phyloP scores from a whole-genome alignment of 2,329 filamentous ascomycete species.

The Trichoderma atroviride region DNA sequence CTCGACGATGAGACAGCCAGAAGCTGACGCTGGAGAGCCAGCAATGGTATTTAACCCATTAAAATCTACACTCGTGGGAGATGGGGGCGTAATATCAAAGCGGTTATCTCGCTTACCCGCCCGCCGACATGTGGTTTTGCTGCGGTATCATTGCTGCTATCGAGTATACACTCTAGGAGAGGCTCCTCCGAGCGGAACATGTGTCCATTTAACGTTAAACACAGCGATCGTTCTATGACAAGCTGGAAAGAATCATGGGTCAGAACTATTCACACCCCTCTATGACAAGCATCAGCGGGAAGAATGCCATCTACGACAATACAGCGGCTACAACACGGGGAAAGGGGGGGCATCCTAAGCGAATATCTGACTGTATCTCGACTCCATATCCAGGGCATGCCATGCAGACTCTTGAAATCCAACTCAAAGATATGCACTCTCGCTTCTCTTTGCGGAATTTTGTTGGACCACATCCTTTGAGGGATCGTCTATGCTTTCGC shows the following conservation, averaged over 20 bases:
- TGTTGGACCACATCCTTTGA: background rate
- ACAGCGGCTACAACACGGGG: background rate
- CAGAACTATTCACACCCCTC: background rate
- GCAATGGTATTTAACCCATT: background rate
- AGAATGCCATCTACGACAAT: background rate
- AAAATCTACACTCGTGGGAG: background rate
- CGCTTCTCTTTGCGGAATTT: background rate
- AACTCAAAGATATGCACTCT: background rate
- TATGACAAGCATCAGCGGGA: background rate
- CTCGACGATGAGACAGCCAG: background rate
- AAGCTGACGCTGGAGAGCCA: background rate
- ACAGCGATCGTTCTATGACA: background rate
- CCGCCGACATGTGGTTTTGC: background rate
- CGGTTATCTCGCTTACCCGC: background rate
- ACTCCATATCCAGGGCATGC: background rate
- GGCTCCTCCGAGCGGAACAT: background rate
- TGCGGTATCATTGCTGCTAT: background rate
- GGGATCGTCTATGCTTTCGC: background rate
- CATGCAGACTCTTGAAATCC: background rate
- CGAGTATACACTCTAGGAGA: background rate
- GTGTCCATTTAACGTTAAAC: background rate
- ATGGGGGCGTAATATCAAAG: background rate
- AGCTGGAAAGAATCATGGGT: background rate
- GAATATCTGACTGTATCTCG: background rate
- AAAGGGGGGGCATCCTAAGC: background rate